Percentiles rank a stretch among this genome's conserved stretches.
phyloP scores from a whole-genome alignment of 345 rosid species.

The Anastatica hierochuntica region DNA sequence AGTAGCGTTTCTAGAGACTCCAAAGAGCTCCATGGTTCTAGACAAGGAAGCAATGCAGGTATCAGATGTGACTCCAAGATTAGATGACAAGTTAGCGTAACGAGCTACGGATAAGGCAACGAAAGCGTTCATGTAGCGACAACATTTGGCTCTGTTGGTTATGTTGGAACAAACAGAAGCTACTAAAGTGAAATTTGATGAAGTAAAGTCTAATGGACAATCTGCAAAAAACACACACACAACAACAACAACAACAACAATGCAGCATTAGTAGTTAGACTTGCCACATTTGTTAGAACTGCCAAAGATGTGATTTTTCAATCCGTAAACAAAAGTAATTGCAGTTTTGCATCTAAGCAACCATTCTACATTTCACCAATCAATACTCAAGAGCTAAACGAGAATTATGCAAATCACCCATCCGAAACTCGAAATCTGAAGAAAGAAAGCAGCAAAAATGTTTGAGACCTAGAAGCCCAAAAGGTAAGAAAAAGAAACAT shows the following conservation, averaged over 20 bases:
- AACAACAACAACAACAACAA: neutral
- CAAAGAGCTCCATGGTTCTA: slow-evolving; percentile 60
- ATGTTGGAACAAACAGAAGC: slow-evolving; percentile 67
- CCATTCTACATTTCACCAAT: neutral
- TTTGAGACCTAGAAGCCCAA: slow-evolving; percentile 2
- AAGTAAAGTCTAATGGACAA: slow-evolving; percentile 79
- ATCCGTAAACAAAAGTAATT: no score
- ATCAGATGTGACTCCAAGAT: slow-evolving; percentile 56
- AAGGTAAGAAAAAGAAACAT: neutral
- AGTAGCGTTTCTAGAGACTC: slow-evolving; percentile 72
- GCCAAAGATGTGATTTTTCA: no score
- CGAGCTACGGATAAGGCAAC: slow-evolving; percentile 68
- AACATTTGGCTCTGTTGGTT: slow-evolving; percentile 71
- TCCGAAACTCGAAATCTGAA: neutral
- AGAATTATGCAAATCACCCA: neutral
- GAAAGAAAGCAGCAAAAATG: slow-evolving; percentile 14
- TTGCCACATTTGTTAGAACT: no score
- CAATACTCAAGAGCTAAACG: neutral
- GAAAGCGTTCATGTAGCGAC: slow-evolving; percentile 89
- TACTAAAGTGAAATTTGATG: slow-evolving; percentile 61
- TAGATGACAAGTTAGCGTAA: slow-evolving; percentile 59
- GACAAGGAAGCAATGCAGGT: slow-evolving; percentile 58
- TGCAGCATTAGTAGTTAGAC: neutral
- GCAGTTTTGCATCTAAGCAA: slow-evolving; percentile 16
- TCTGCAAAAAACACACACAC: slow-evolving; percentile 41